phyloP scores from a whole-genome alignment of 257 asterid genomes.

The Solanum ahanhuiri region DNA sequence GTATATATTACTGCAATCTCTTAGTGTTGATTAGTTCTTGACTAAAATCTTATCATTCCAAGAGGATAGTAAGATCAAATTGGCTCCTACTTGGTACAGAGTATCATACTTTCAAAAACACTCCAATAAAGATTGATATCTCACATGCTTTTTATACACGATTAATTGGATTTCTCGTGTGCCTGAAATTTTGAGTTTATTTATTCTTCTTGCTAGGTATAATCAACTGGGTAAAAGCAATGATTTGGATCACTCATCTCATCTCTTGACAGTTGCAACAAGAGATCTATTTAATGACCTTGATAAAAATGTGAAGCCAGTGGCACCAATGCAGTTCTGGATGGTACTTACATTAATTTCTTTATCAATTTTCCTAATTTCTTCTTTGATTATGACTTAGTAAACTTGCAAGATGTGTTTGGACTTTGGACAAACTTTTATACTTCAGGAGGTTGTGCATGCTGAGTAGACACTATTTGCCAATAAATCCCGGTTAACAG shows the following conservation, averaged over 20 bases:
- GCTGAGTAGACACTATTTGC: background rate
- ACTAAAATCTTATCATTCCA: background rate
- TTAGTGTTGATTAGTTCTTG: background rate
- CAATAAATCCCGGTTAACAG: background rate
- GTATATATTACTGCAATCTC: background rate
- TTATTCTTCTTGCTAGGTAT: constrained; percentile 42
- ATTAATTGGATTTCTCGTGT: background rate
- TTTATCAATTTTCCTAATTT: background rate
- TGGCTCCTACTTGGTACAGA: background rate
- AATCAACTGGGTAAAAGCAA: constrained; percentile 57
- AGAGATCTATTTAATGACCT: constrained; percentile 83
- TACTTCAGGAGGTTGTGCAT: background rate
- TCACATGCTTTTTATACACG: background rate
- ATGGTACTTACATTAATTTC: constrained; percentile 35
- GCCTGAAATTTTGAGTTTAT: constrained; percentile 3
- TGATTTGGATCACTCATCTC: constrained; percentile 73
- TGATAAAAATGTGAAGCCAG: constrained; percentile 85
- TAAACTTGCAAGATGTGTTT: background rate
- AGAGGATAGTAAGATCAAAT: background rate
- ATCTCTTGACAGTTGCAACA: constrained; percentile 76
- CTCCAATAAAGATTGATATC: background rate
- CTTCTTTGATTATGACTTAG: background rate
- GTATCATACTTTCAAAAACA: background rate
- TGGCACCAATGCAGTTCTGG: constrained; percentile 91
- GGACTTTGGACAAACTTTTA: background rate